Base-by-base conservation (phyloP, 2,329 filamentous ascomycete species). In the Fusarium udum region DNA sequence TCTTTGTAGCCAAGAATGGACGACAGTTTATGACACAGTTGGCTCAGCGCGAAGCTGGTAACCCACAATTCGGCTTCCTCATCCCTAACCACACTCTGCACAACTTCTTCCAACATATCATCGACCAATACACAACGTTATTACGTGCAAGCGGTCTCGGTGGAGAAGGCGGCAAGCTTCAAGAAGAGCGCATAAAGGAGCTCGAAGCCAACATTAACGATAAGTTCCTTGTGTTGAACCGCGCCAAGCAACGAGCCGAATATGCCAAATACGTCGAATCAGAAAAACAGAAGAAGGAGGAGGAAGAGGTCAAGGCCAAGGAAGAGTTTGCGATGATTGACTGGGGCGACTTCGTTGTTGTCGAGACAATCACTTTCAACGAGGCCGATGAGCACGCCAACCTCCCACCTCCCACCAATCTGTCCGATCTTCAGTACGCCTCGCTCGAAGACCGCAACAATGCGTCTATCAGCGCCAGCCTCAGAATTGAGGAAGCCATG, bases 341-440 rank as follows among this genome's bases (percentile, higher is more conserved):
- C 82, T 99, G 96, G 96, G 94, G 97, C 79, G 95, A 98, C 80
- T 99, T 99, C 78, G 92, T 95, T 39, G 93, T 99, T 26, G 95
- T 98, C 49, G 96, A 98, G 83, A 98, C 95, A 2, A 95, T 99
- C 61, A 87, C 94, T 22, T 99, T 99, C 82, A 95, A 91, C 66
- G 95, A 97, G 75, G 89, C 90, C 43, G 96, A 99, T 81, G 95
- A 98, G 75, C 89, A 93, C 72, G 90, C 91, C 42, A 92, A 96
- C 72, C 90, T 99, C 16, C 95, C 95, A 37, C 92, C 95, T 4
- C 96, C 96, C 3, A 96, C 94, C 8, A 95, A 92, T 10, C 90
- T 98, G 46, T 93, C 94, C 72, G 96, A 99, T 78, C 87, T 99
- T 24, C 95, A 98, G 81, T 97, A 95, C 70, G 94, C 95, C 36